Evolutionary conservation across 2,329 filamentous ascomycete genomes (phyloP).

Genomic region (Teratosphaeria gauchensis): DNA sequence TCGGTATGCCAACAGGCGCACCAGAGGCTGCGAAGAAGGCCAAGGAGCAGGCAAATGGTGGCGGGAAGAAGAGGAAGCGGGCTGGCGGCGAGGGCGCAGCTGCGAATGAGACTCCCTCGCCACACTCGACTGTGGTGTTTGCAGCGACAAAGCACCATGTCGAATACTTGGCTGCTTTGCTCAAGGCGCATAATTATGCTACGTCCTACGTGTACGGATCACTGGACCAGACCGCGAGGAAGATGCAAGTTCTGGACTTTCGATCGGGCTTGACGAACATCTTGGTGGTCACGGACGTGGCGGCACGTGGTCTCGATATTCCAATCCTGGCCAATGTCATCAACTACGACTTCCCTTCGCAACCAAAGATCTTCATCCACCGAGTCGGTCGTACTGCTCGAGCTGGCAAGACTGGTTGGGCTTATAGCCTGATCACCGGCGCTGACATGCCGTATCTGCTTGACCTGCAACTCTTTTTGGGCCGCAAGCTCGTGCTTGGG

Average conservation of each 20-base stretch:
- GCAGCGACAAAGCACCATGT: constrained; percentile 95
- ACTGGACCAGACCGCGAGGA: constrained; percentile 84
- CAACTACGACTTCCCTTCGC: constrained; percentile 96
- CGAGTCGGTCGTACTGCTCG: constrained; percentile 91
- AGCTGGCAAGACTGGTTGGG: constrained; percentile 88
- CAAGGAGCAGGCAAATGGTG: constrained; percentile 37
- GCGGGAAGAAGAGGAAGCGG: constrained; percentile 65
- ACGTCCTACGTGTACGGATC: constrained; percentile 93
- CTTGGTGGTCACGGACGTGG: constrained; percentile 91
- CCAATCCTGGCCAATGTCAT: constrained; percentile 93
- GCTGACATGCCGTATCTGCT: constrained; percentile 85
- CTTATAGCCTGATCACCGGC: constrained; percentile 83
- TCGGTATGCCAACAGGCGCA: constrained; percentile 71
- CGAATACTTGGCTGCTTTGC: constrained; percentile 76
- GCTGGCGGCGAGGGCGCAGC: constrained; percentile 37
- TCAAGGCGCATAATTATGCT: constrained; percentile 73
- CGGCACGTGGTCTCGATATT: constrained; percentile 95
- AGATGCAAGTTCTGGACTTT: constrained; percentile 86
- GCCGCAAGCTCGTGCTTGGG: constrained; percentile 71
- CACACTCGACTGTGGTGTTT: constrained; percentile 91
- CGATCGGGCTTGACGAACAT: constrained; percentile 76
- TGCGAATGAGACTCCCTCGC: constrained; percentile 62
- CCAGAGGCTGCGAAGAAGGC: constrained; percentile 42
- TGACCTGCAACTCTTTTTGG: constrained; percentile 88
- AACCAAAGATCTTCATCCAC: constrained; percentile 94